These are phyloP conservation scores for Suaeda aralocaspica DNA, from an alignment of 148 eudicot genomes.

Conservation along the genomic window DNA sequence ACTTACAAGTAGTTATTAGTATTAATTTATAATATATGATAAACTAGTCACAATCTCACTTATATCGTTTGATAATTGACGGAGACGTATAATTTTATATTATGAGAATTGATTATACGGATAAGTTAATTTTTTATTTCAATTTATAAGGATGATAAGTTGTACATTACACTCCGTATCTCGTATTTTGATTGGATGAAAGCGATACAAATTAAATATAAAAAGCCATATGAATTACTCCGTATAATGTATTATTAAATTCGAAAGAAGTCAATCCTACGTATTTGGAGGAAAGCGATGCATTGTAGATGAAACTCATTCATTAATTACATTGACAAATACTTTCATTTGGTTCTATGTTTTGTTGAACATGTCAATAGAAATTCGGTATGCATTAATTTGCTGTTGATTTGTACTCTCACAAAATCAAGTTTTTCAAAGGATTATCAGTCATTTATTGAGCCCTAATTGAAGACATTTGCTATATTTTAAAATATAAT, in stretches of 20 bases:
- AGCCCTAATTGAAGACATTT: neutral
- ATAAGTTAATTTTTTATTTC: neutral
- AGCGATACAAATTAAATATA: too few relatives aligned
- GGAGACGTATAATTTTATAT: neutral
- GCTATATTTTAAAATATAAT: too few relatives aligned
- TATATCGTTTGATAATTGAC: neutral
- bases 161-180: neutral
- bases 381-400: neutral
- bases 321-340: neutral
- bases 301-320: neutral
- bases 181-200: neutral
- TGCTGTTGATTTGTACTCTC: too few relatives aligned
- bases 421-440: neutral
- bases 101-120: neutral
- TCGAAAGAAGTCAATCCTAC: slow-evolving; percentile 2
- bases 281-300: slow-evolving; percentile 9
- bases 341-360: neutral
- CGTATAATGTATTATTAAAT: neutral
- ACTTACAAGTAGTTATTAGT: neutral
- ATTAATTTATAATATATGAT: too few relatives aligned
- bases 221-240: too few relatives aligned
- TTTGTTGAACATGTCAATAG: neutral
- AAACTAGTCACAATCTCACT: neutral
- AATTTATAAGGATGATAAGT: neutral
- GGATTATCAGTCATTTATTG: neutral